Base-by-base conservation (phyloP, 2,329 filamentous ascomycete species). In the Onygenales sp. region DNA sequence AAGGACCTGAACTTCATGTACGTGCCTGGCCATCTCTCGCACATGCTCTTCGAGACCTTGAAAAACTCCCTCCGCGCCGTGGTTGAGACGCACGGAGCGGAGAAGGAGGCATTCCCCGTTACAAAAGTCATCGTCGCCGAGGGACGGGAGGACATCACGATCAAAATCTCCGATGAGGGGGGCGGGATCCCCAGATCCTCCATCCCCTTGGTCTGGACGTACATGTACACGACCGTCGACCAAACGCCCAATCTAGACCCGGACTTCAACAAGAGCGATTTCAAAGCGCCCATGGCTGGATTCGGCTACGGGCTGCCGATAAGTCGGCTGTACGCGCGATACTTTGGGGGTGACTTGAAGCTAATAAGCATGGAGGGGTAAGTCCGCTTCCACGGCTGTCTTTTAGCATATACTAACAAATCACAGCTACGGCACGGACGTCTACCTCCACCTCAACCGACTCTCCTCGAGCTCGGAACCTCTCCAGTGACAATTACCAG, bases 211-310 rank as follows among this genome's bases (percentile, higher is more conserved):
- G 93, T 97, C n/a, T 98, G 93, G 93, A 98, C 93, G 10, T 98
- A 98, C 71, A 98, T 97, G 93, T 98, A 98, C 71, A 98, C 93
- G 38, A 98, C 93, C 2, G 93, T 98, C 59, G 93, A 97, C 70
- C 84, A 91, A 62, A 97, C 93, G 21, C 93, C 93, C 11, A 95
- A 85, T 66, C 76, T 98, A 58, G 93, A 98, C 66, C 93, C 93
- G 0, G 92, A 97, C 69, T 98, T 97, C 70, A 92, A 98, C 72
- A 95, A 97, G 75, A 95, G 86, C 73, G 93, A 98, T 70, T 98
- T 98, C 78, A 97, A 98, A 72, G 93, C 93, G 10, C 93, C 93
- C 1, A 97, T 98, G 93, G 93, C 93, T 57, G 93, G 93, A 2
- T 98, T 97, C 66, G 93, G 93, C n/a, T 98, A 98, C 65, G 93